Conservation (phyloP, 768 basidiomycete species). For the Pholiota microspora region DNA sequence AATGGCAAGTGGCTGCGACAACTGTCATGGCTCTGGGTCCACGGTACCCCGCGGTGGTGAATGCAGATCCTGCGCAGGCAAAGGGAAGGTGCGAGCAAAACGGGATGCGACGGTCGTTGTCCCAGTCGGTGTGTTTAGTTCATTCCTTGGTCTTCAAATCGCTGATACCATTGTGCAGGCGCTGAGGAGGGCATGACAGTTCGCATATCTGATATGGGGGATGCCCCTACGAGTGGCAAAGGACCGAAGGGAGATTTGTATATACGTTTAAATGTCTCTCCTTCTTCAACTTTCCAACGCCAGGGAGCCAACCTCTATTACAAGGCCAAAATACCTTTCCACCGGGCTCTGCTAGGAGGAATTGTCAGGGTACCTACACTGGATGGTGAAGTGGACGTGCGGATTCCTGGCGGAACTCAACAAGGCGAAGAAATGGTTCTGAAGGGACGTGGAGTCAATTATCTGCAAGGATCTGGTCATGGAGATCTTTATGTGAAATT, state of each 20-base stretch:
- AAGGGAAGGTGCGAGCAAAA: slow-evolving; percentile 82
- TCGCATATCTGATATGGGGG: slow-evolving; percentile 76
- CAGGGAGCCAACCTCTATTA: slow-evolving; percentile 93
- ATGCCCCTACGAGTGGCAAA: slow-evolving; percentile 77
- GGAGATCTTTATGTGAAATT: slow-evolving; percentile 92
- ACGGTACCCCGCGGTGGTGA: slow-evolving; percentile 74
- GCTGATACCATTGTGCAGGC: slow-evolving; percentile 42
- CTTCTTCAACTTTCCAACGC: slow-evolving; percentile 83
- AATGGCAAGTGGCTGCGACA: slow-evolving; percentile 88
- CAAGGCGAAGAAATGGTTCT: slow-evolving; percentile 97
- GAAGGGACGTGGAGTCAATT: slow-evolving; percentile 78
- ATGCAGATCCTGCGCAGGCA: slow-evolving; percentile 80
- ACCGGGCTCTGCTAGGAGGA: slow-evolving; percentile 91
- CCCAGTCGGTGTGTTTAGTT: slow-evolving; percentile 66
- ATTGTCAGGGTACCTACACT: slow-evolving; percentile 90
- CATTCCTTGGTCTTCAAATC: background rate
- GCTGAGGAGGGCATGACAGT: slow-evolving; percentile 95
- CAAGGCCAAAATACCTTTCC: slow-evolving; percentile 85
- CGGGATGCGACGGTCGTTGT: slow-evolving; percentile 80
- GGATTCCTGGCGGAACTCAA: slow-evolving; percentile 90
- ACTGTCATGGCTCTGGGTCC: slow-evolving; percentile 80
- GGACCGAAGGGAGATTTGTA: slow-evolving; percentile 83
- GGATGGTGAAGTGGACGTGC: slow-evolving; percentile 94
- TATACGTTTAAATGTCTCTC: slow-evolving; percentile 79
- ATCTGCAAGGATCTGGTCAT: slow-evolving; percentile 54